Evolutionary conservation across 257 asterid genomes (phyloP).

Genomic region (Nyctanthes arbortristis): DNA sequence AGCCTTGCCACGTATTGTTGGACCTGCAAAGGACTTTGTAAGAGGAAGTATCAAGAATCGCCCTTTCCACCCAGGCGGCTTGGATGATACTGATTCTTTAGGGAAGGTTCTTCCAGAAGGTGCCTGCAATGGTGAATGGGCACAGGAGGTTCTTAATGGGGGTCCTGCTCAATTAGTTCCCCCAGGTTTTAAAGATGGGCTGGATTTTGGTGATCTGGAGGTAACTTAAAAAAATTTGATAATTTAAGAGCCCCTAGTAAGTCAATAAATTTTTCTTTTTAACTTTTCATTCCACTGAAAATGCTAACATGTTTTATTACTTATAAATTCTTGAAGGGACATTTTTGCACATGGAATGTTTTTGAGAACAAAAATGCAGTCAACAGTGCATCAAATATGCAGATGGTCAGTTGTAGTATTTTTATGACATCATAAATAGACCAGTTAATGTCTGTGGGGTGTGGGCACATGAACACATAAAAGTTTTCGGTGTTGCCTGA

Average conservation of each 20-base stretch:
- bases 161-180: conserved; percentile 69
- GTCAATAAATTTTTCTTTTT: neutral
- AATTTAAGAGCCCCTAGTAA: conserved; percentile 15
- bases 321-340: conserved; percentile 51
- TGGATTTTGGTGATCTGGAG: conserved; percentile 81
- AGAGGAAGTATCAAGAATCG: conserved; percentile 88
- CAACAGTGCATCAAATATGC: conserved; percentile 44
- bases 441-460: neutral
- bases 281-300: conserved; percentile 15
- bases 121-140: conserved; percentile 90
- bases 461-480: too few relatives aligned
- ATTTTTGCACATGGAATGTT: conserved; percentile 60
- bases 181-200: conserved; percentile 79
- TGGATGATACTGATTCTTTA: conserved; percentile 60
- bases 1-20: conserved; percentile 84
- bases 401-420: conserved; percentile 56
- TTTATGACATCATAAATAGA: conserved; percentile 10
- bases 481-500: too few relatives aligned
- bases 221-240: conserved; percentile 37
- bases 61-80: conserved; percentile 95
- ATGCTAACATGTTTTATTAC: conserved; percentile 18
- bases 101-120: conserved; percentile 75
- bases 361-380: conserved; percentile 38
- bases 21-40: conserved; percentile 88
- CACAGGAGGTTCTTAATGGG: conserved; percentile 70